Evolutionary conservation across 148 eudicot species (phyloP), one percentile per base, ranked within the genome.

Genomic region (Rheum nobile): DNA sequence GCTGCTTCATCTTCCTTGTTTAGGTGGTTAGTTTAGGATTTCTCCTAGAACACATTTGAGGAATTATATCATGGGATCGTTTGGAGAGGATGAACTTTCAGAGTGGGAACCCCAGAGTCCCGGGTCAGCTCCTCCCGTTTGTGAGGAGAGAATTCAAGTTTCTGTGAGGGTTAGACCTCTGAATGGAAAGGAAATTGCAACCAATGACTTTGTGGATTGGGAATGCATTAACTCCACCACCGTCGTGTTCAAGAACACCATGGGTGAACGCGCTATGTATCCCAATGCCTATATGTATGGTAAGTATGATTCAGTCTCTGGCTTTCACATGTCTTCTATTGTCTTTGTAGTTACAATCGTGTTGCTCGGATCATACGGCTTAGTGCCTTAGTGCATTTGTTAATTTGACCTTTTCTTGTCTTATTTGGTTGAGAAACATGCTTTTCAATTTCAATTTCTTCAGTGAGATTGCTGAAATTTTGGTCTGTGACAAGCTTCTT

Each of bases 121-220:
- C 16, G 34, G 31, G 34, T 10, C 65, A 57, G 34, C 32, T 57
- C 16, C 34, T 57, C 10, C 8, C 8, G 29, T 0, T 2, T 41
- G 77, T 29, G 86, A 83, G 42, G 97, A 92, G 83, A 92, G 77
- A 75, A 92, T 92, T 42, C 79, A 79, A 52, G 97, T 92, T 44
- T 84, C 91, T 4, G 91, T 92, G 43, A 85, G 97, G 82, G 42
- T 92, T 82, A 84, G 97, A 84, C 97, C 97, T 75, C 77, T 90
- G 54, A 90, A 86, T 79, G 87, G 72, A 1, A 83, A 78, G 76
- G 97, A 91, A 80, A 73, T 67, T 3, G 73, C 80, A 44, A 77
- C 80, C 75, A 85, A 86, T 80, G 97, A 91, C 72, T 84, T 83
- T 70, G 75, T 82, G 0, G 92, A 88, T 76, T 91, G 97, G 91